phyloP scores from a whole-genome alignment of 1,284 basidiomycete species.

The Singerocomus inundabilis region DNA sequence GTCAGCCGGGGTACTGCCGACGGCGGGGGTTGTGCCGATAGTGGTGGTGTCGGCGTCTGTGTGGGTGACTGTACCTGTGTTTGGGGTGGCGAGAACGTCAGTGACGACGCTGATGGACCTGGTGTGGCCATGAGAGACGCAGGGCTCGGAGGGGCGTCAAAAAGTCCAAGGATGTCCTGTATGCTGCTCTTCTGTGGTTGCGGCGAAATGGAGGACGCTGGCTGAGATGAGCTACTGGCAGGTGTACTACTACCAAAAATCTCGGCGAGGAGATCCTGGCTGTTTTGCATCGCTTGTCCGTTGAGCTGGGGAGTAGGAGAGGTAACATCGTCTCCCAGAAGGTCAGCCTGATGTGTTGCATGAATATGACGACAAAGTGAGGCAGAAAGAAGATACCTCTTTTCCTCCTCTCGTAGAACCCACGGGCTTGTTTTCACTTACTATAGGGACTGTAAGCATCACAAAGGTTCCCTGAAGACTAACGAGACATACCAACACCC shows the following conservation, averaged over 20 bases:
- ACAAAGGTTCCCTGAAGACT: neutral
- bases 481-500: slow-evolving; percentile 64
- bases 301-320: slow-evolving; percentile 37
- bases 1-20: slow-evolving; percentile 55
- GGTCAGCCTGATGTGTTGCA: slow-evolving; percentile 50
- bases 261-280: slow-evolving; percentile 89
- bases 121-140: slow-evolving; percentile 36
- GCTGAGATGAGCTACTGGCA: slow-evolving; percentile 39
- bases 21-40: slow-evolving; percentile 35
- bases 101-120: slow-evolving; percentile 23
- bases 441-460: slow-evolving; percentile 38
- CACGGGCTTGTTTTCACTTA: slow-evolving; percentile 92
- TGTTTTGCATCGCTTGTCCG: slow-evolving; percentile 58
- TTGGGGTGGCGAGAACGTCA: slow-evolving; percentile 37
- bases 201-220: slow-evolving; percentile 41
- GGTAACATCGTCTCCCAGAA: slow-evolving; percentile 73
- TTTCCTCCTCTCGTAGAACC: slow-evolving; percentile 80
- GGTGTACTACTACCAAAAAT: slow-evolving; percentile 75
- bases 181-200: slow-evolving; percentile 61
- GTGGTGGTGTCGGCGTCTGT: slow-evolving; percentile 34
- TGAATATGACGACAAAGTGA: slow-evolving; percentile 9
- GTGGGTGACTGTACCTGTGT: slow-evolving; percentile 33
- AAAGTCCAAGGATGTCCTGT: slow-evolving; percentile 91
- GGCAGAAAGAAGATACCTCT: slow-evolving; percentile 52
- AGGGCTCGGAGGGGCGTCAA: slow-evolving; percentile 52